phyloP scores from a whole-genome alignment of 768 basidiomycete genomes.

The Termitomyces sp. region DNA sequence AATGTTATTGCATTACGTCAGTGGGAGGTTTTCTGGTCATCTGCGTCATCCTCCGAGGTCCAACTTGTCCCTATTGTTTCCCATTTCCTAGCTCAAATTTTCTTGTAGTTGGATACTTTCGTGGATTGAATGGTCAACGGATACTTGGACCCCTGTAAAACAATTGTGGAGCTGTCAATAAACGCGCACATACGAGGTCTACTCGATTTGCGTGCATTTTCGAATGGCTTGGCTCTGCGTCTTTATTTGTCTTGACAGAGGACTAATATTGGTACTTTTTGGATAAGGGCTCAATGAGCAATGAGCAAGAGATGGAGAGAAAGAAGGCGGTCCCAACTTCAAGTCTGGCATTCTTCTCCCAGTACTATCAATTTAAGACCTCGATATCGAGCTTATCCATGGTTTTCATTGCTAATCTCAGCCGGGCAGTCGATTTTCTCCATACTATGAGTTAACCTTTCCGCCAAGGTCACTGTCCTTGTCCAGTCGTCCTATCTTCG shows the following conservation, averaged over 20 bases:
- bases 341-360: neutral
- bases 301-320: neutral
- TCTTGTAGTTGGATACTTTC: neutral
- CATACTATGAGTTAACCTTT: conserved; percentile 13
- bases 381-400: neutral
- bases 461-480: conserved; percentile 3
- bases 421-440: neutral
- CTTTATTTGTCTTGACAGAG: neutral
- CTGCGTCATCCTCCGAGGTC: neutral
- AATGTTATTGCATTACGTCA: no score
- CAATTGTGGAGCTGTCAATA: neutral
- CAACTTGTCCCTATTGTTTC: neutral
- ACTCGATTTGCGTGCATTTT: neutral
- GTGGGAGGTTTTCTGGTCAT: no score
- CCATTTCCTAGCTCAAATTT: neutral
- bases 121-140: neutral
- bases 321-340: neutral
- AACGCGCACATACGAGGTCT: neutral
- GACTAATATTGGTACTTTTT: neutral
- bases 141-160: neutral
- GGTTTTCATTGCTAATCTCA: conserved; percentile 1
- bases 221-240: neutral
- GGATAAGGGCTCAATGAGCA: neutral
- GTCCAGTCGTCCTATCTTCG: conserved; percentile 10
- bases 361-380: neutral